These are phyloP conservation scores for Bryoerythrophyllum caledonicum DNA, from an alignment of 225 moss, liverwort and hornwort genomes.

Conservation along the genomic window DNA sequence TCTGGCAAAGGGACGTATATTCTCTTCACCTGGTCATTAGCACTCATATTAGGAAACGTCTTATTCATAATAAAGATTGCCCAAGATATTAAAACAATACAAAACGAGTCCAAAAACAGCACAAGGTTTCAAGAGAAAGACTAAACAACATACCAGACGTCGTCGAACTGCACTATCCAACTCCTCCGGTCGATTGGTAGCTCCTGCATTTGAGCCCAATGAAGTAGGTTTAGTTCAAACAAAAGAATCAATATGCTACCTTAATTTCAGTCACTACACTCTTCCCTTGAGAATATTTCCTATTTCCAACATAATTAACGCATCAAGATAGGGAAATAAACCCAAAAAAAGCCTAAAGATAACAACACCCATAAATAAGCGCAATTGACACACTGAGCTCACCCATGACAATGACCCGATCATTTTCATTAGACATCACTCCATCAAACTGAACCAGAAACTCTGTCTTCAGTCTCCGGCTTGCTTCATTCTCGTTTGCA, in stretches of 20 bases:
- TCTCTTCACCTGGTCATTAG: constrained; percentile 70
- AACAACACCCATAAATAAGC: constrained; percentile 5
- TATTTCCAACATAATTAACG: neutral
- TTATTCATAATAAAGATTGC: neutral
- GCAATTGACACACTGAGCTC: constrained; percentile 12
- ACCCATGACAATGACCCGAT: constrained; percentile 94
- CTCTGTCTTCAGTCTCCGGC: constrained; percentile 94
- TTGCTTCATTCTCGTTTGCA: constrained; percentile 90
- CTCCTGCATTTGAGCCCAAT: constrained; percentile 52
- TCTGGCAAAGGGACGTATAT: constrained; percentile 93
- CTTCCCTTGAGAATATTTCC: neutral
- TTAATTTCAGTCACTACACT: neutral
- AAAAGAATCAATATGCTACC: neutral
- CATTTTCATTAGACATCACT: constrained; percentile 86
- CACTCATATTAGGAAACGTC: constrained; percentile 1
- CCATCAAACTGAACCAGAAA: constrained; percentile 98
- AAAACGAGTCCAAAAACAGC: neutral
- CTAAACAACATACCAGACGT: constrained; percentile 56
- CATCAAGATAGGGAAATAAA: neutral
- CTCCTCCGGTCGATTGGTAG: constrained; percentile 89
- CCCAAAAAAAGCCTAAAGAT: too few relatives aligned
- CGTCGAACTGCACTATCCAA: constrained; percentile 88
- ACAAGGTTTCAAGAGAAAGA: constrained; percentile 1
- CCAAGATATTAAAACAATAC: neutral
- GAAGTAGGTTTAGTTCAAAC: neutral